Evolutionary conservation across 2,329 filamentous ascomycete genomes (phyloP), one percentile per base, ranked within the genome.

Genomic region (Podosphaera aphanis): DNA sequence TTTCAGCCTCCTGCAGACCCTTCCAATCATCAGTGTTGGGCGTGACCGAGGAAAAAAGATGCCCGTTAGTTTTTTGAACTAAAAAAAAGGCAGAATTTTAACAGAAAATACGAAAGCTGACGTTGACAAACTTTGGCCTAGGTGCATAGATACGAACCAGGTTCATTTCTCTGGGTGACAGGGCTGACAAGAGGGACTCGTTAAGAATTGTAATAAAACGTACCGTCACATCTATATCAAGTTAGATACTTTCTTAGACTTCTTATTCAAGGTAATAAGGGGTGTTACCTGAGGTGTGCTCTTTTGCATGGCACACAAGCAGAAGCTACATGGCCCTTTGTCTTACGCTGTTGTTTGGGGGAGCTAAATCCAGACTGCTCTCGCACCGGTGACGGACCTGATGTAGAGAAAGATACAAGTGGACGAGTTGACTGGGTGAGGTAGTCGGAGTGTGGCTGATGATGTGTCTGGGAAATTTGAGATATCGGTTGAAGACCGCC

Each of bases 301-400:
- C 75, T 77, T 60, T 88, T 88, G 64, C 83, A 90, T 49, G 84
- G 83, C 53, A 88, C 77, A 59, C 83, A 90, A 21, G 83, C 83
- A 31, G 81, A 86, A 44, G 81, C 80, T 45, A 88, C 83, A 64
- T 90, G 83, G 13, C 80, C 79, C 58, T 84, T 84, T 5, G 78
- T 77, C 59, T 79, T 79, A 52, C 75, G 67, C 50, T 76, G 73
- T 5, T 71, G 66, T 53, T 74, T 77, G 1, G 73, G 70, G 35
- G 73, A 74, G 10, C 65, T 62, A 50, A 67, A 69, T 2, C 65
- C 60, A 31, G 64, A 61, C 20, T 59, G 60, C 33, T 74, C 70
- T n/a, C 62, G 57, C 7, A 60, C 57, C 47, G 61, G 55, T 13
- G 63, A 59, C 48, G 55, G 45, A 25, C 55, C 56, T 20, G 57